phyloP scores from a whole-genome alignment of 176 grass and related monocot species.

The Hordeum marinum region DNA sequence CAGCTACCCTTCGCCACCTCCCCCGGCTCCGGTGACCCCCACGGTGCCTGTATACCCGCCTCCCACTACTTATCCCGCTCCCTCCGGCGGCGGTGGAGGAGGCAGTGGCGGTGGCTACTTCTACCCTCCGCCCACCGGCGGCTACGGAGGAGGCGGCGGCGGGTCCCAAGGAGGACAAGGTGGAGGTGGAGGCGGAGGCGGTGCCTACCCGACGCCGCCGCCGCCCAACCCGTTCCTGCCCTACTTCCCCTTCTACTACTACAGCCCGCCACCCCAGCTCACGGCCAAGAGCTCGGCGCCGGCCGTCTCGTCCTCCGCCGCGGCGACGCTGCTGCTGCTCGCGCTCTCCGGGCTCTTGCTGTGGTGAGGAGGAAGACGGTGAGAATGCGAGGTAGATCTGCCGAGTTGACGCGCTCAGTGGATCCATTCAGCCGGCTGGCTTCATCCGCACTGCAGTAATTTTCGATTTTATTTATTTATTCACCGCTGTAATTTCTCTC shows the following conservation, averaged over 20 bases:
- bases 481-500: neutral
- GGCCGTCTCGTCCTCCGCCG: neutral
- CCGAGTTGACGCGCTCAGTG: too few species aligned
- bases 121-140: slow-evolving; percentile 34
- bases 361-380: neutral
- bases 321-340: neutral
- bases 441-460: neutral
- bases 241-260: slow-evolving; percentile 97
- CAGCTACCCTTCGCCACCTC: slow-evolving; percentile 48
- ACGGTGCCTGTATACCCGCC: slow-evolving; percentile 16
- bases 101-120: neutral
- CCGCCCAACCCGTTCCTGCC: slow-evolving; percentile 95
- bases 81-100: neutral
- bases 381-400: slow-evolving; percentile 18
- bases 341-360: neutral
- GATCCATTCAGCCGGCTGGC: neutral
- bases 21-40: slow-evolving; percentile 27
- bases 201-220: slow-evolving; percentile 52
- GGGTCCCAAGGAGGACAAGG: neutral
- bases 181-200: neutral
- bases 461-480: neutral
- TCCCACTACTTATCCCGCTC: slow-evolving; percentile 34
- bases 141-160: neutral
- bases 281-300: neutral
- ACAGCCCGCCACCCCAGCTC: slow-evolving; percentile 65